Conservation (phyloP, 2,329 filamentous ascomycete genomes). For the Colletotrichum sp. region DNA sequence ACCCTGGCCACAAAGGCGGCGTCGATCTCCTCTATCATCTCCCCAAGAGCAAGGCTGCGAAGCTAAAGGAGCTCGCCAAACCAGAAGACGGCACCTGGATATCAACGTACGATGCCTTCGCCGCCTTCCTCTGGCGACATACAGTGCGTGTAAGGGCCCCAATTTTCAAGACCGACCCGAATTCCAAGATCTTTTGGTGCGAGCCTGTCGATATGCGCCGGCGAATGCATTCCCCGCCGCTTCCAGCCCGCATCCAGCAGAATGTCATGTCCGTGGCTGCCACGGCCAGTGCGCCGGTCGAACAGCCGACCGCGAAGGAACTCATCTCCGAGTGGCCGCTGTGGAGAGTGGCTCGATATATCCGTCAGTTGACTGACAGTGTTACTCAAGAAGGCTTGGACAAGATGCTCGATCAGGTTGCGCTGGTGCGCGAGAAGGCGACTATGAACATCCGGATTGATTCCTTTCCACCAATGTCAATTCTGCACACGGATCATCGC, state of each 20-base stretch:
- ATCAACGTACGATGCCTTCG: constrained; percentile 51
- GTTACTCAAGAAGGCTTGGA: constrained; percentile 37
- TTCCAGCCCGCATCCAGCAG: constrained; percentile 36
- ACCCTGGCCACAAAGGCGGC: constrained; percentile 30
- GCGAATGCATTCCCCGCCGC: constrained; percentile 27
- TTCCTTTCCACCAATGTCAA: constrained; percentile 38
- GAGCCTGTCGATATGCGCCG: constrained; percentile 45
- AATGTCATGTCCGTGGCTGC: constrained; percentile 37
- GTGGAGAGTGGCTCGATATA: constrained; percentile 37
- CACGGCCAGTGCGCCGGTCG: constrained; percentile 24
- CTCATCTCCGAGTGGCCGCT: constrained; percentile 41
- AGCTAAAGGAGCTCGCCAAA: constrained; percentile 40
- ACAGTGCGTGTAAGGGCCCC: constrained; percentile 38
- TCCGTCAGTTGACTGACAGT: constrained; percentile 40
- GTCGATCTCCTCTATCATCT: constrained; percentile 45
- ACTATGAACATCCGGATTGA: constrained; percentile 36
- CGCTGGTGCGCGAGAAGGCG: constrained; percentile 40
- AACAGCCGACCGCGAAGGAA: constrained; percentile 34
- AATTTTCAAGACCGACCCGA: constrained; percentile 35
- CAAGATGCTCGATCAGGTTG: constrained; percentile 32
- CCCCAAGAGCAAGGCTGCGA: constrained; percentile 44
- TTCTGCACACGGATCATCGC: constrained; percentile 39
- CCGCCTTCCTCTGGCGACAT: constrained; percentile 45
- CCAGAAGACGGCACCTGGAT: constrained; percentile 42
- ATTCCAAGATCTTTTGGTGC: constrained; percentile 32